Evolutionary conservation across 352 stramenopile genomes (phyloP).

Genomic region (Halophytophthora batemanensis): DNA sequence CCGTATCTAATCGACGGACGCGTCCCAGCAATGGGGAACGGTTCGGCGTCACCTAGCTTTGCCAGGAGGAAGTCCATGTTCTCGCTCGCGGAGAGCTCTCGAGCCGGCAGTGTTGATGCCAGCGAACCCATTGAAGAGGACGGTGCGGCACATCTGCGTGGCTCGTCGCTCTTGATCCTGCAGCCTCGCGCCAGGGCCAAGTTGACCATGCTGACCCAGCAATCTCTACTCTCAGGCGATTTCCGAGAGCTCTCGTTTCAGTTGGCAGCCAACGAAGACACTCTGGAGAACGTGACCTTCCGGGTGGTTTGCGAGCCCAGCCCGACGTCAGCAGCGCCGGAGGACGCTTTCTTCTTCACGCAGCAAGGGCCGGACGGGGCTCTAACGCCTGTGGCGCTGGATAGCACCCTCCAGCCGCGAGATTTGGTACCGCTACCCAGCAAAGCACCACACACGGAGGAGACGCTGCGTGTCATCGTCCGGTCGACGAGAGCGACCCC

Average conservation of each 20-base stretch:
- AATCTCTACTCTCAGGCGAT: slow-evolving; percentile 59
- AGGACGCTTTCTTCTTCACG: slow-evolving; percentile 62
- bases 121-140: slow-evolving; percentile 45
- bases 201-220: slow-evolving; percentile 48
- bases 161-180: slow-evolving; percentile 57
- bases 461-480: slow-evolving; percentile 55
- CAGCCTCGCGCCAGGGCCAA: slow-evolving; percentile 67
- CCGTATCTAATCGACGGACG: slow-evolving; percentile 56
- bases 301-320: slow-evolving; percentile 50
- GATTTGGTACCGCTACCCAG: slow-evolving; percentile 42
- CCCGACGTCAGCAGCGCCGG: slow-evolving; percentile 31
- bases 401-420: slow-evolving; percentile 45
- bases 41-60: slow-evolving; percentile 80
- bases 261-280: slow-evolving; percentile 65
- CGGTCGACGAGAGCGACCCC: slow-evolving; percentile 41
- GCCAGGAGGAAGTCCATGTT: slow-evolving; percentile 79
- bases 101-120: slow-evolving; percentile 26
- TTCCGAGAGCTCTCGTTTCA: slow-evolving; percentile 64
- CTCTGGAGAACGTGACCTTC: slow-evolving; percentile 51
- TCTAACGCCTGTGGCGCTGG: slow-evolving; percentile 44
- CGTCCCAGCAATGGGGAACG: slow-evolving; percentile 82
- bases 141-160: slow-evolving; percentile 31
- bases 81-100: slow-evolving; percentile 30
- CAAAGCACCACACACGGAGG: slow-evolving; percentile 35
- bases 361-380: slow-evolving; percentile 27